These are phyloP conservation scores for Paracamarosporium sp. DNA, from an alignment of 2,329 filamentous ascomycete species.

Conservation along the genomic window DNA sequence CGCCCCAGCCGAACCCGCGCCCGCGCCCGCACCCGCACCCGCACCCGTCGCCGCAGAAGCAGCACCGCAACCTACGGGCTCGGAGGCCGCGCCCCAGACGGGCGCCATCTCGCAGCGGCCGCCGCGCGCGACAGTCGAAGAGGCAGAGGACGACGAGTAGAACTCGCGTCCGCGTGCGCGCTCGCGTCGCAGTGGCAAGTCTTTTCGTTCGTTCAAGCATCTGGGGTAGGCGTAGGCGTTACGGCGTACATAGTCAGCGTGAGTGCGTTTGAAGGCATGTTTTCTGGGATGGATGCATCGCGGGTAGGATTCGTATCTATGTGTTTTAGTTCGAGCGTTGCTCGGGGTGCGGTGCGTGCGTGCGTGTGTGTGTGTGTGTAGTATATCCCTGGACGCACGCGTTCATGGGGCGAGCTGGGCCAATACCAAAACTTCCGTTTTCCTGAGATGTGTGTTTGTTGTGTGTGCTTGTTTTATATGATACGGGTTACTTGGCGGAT, in stretches of 20 bases:
- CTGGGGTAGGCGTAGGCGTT: conserved; percentile 2
- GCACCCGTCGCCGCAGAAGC: conserved; percentile 24
- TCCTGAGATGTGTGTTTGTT: no score
- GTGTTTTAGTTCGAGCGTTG: no score
- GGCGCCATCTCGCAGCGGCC: conserved; percentile 35
- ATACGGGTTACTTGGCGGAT: no score
- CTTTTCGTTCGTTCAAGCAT: conserved; percentile 3
- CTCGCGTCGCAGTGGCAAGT: not conserved
- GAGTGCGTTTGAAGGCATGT: not conserved
- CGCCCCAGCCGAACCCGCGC: conserved; percentile 26
- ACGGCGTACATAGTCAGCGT: no score
- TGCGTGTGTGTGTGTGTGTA: not conserved
- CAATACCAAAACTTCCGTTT: no score
- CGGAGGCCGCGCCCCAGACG: conserved; percentile 22
- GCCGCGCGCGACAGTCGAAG: conserved; percentile 44
- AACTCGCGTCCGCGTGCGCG: not conserved
- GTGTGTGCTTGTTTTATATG: no score
- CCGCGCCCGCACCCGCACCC: conserved; percentile 25
- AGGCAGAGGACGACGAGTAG: conserved; percentile 45
- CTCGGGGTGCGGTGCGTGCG: no score
- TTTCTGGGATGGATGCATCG: not conserved
- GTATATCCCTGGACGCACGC: conserved; percentile 3
- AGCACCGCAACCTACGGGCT: conserved; percentile 38
- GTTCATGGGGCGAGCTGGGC: no score
- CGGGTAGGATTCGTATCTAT: not conserved